Base-by-base conservation (phyloP, 2,329 filamentous ascomycete genomes). In the Ceratocystis papillata region DNA sequence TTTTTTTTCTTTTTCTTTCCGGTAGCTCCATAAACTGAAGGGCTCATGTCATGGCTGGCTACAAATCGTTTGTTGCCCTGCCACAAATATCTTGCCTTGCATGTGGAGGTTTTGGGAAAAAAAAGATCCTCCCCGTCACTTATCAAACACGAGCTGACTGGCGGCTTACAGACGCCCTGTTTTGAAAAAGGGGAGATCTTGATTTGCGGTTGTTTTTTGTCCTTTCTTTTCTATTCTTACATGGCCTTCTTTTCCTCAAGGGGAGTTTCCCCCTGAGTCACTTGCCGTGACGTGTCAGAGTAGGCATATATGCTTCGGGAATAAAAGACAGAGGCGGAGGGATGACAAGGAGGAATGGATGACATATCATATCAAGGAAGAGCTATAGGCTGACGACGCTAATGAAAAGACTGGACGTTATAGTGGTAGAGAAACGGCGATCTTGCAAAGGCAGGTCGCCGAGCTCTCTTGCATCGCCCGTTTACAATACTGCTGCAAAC, bases 81-180 rank as follows among this genome's bases (percentile, higher is more conserved):
- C 48, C 20, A 53, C 48, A 53, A 53, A 25, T 20, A n/a, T 37
- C 15, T 20, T 50, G 17, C 22, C 46, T 10, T 17, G 25, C 25
- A 59, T 17, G 7, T 17, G 20, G 22, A 20, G 7, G 33, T n/a
- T 4, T 22, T 20, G 28, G n/a, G 3, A 2, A n/a, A 30, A 57
- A 12, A 12, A 59, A 33, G 10, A 17, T 10, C 53, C 12, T 17
- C 25, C 53, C 25, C 17, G 28, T 33, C 15, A 17, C 53, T 37
- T 17, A 59, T 59, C 53, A 30, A 59, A 59, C 53, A 37, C 53
- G 53, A 59, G 53, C 53, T 59, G 53, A 59, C 53, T 33, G 22
- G 53, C 28, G 12, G 53, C 53, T 15, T 59, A 59, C 28, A 59
- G 28, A 37, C 53, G 53, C 53, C 53, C 8, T 59, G 53, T 33